phyloP scores from a whole-genome alignment of 345 rosid genomes.

The Citrus medica region DNA sequence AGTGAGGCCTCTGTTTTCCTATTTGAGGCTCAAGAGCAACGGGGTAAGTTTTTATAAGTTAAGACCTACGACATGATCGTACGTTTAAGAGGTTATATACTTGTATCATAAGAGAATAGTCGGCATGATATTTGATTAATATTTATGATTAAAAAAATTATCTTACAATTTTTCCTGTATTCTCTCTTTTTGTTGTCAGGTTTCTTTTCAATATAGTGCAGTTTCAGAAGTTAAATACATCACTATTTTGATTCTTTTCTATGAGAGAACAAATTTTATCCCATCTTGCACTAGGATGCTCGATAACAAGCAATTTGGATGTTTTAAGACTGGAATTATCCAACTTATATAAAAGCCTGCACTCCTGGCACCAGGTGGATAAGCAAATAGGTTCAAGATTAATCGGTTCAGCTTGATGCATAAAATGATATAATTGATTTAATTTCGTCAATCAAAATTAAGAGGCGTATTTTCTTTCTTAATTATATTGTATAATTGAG shows the following conservation, averaged over 20 bases:
- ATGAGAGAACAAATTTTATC: not conserved
- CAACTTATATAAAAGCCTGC: not conserved
- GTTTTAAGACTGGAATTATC: not conserved
- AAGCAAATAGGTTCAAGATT: not conserved
- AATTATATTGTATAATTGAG: too few relatives aligned
- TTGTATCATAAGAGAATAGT: slow-evolving; percentile 22
- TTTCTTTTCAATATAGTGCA: not conserved
- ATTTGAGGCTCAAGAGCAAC: slow-evolving; percentile 2
- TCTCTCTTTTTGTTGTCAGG: not conserved
- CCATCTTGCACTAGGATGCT: not conserved
- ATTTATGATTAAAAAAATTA: not conserved
- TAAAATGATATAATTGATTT: too few relatives aligned
- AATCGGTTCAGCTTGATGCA: too few relatives aligned
- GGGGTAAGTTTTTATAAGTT: slow-evolving; percentile 10
- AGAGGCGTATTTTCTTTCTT: not conserved
- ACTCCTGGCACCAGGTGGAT: not conserved
- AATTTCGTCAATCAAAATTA: not conserved
- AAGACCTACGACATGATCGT: slow-evolving; percentile 14
- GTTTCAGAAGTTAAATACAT: not conserved
- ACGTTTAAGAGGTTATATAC: slow-evolving; percentile 1
- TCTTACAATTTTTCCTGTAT: not conserved
- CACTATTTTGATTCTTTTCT: not conserved
- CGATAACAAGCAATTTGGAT: not conserved
- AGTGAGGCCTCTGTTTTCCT: slow-evolving; percentile 11
- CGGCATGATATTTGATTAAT: too few relatives aligned